Percentiles rank a stretch among this genome's conserved stretches.
Evolutionary conservation across 768 basidiomycete genomes (phyloP).

Genomic region (Leccinum olivaceopallidum): DNA sequence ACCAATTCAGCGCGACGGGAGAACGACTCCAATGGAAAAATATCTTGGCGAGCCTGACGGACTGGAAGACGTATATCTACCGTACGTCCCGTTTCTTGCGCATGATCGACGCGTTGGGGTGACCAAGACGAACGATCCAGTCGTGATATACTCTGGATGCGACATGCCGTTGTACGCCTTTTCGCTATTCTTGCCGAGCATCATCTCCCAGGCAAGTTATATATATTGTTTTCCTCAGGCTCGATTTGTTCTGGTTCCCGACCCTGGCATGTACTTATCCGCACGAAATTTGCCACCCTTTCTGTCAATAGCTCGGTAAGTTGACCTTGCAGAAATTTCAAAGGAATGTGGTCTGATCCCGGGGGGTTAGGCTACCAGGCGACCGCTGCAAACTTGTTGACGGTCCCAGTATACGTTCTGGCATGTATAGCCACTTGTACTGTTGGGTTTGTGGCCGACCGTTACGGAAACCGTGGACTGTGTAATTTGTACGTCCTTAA

Average conservation of each 20-base stretch:
- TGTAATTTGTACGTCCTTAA: slow-evolving; percentile 57
- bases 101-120: background rate
- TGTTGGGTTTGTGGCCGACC: slow-evolving; percentile 65
- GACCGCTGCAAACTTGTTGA: slow-evolving; percentile 72
- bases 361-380: slow-evolving; percentile 55
- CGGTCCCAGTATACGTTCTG: slow-evolving; percentile 73
- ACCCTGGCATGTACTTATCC: background rate
- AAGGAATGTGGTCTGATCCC: background rate
- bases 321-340: background rate
- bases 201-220: slow-evolving; percentile 61
- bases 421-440: slow-evolving; percentile 67
- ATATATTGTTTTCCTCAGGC: slow-evolving; percentile 14
- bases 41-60: slow-evolving; percentile 56
- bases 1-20: slow-evolving; percentile 73
- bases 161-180: slow-evolving; percentile 78
- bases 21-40: slow-evolving; percentile 60
- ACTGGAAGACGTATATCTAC: slow-evolving; percentile 72
- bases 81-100: slow-evolving; percentile 9
- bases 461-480: slow-evolving; percentile 56
- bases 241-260: background rate
- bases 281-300: background rate
- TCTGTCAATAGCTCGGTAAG: slow-evolving; percentile 40
- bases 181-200: slow-evolving; percentile 75
- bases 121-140: slow-evolving; percentile 30
- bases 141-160: slow-evolving; percentile 54